Conservation (phyloP, 83 land plant species). For the Isoetes engelmannii region DNA sequence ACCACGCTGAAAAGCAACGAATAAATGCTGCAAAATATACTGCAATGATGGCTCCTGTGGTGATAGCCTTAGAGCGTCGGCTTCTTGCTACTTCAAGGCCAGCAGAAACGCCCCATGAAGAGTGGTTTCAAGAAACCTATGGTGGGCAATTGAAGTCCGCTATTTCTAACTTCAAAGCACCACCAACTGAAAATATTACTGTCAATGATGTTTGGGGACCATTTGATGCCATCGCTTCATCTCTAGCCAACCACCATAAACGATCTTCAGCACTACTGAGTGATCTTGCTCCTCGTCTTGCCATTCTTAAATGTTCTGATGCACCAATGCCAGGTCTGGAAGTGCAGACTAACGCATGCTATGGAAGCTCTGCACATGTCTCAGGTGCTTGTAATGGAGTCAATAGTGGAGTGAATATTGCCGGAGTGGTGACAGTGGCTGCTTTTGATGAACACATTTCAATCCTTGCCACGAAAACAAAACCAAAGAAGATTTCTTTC, state of each 20-base stretch:
- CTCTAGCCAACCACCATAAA: constrained; percentile 70
- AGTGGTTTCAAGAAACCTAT: constrained; percentile 81
- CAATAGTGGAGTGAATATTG: constrained; percentile 13
- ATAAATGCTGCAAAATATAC: constrained; percentile 93
- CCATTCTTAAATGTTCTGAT: constrained; percentile 62
- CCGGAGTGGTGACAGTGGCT: constrained; percentile 63
- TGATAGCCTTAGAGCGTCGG: constrained; percentile 86
- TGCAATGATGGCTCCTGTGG: constrained; percentile 95
- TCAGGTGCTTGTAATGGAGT: background rate
- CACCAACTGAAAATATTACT: constrained; percentile 54
- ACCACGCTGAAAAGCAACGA: constrained; percentile 63
- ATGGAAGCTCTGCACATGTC: constrained; percentile 15
- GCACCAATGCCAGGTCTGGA: constrained; percentile 99
- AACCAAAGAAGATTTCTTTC: constrained; percentile 83
- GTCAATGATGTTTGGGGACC: constrained; percentile 92
- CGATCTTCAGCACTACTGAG: constrained; percentile 57
- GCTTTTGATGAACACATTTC: constrained; percentile 66
- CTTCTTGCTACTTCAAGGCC: constrained; percentile 71
- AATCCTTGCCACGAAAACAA: constrained; percentile 90
- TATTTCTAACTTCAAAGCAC: constrained; percentile 61
- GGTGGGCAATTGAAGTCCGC: constrained; percentile 71
- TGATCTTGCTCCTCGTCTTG: constrained; percentile 81
- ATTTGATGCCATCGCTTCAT: constrained; percentile 72
- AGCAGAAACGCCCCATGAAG: constrained; percentile 83
- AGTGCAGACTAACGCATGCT: constrained; percentile 42